These are phyloP conservation scores for Ceratobasidium sp. DNA, from an alignment of 1,284 basidiomycete species.

Conservation along the genomic window DNA sequence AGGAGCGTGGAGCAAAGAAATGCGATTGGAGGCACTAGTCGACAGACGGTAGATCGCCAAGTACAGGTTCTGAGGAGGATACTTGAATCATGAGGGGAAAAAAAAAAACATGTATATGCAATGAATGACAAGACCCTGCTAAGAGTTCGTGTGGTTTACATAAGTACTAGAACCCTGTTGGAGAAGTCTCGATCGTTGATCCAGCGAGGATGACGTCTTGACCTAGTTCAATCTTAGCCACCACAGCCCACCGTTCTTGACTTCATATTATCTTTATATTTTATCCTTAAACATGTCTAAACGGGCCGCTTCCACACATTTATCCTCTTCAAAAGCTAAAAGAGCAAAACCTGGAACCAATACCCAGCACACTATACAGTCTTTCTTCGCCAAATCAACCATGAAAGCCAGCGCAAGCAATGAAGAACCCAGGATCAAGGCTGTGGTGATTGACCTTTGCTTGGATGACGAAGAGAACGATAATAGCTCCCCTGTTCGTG, in stretches of 20 bases:
- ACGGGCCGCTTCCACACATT: neutral
- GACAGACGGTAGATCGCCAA: constrained; percentile 85
- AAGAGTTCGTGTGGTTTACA: neutral
- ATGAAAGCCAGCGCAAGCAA: neutral
- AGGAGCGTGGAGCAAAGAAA: constrained; percentile 93
- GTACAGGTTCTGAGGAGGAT: constrained; percentile 70
- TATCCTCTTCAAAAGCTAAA: neutral
- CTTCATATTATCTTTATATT: constrained; percentile 1
- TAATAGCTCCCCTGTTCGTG: neutral
- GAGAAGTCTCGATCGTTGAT: neutral
- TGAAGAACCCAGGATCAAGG: neutral
- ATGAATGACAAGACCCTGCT: neutral
- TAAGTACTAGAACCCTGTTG: neutral
- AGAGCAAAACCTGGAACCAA: constrained; percentile 1
- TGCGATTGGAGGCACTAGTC: constrained; percentile 91
- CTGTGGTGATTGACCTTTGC: constrained; percentile 3
- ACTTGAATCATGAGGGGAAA: constrained; percentile 52
- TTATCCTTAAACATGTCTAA: constrained; percentile 1
- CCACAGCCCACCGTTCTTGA: neutral
- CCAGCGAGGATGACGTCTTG: neutral
- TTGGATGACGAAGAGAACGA: constrained; percentile 3
- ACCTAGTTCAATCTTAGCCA: neutral
- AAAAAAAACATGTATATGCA: no score
- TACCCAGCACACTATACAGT: neutral
- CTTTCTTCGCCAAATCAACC: neutral